Base-by-base conservation (phyloP, 352 stramenopile species). In the Pythium vanterpoolii region DNA sequence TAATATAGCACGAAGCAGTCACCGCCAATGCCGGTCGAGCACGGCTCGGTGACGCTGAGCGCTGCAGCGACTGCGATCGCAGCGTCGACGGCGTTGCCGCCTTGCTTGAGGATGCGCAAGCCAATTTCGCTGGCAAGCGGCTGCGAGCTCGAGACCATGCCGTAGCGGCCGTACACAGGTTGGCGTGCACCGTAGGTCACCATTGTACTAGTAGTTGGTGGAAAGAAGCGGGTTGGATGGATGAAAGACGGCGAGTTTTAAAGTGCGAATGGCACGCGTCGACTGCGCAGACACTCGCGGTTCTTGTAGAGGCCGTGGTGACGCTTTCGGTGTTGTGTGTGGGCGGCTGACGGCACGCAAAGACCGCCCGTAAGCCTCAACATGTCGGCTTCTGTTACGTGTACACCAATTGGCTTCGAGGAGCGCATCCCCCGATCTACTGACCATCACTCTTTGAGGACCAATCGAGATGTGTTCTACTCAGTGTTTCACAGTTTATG, bases 1-100 rank as follows among this genome's bases (percentile, higher is more conserved):
- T 95, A 99, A 73, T 91, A 98, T 28, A 99, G 86, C 64, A 96
- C 73, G 71, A 99, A 99, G 76, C 93, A 97, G 78, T 99, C 96
- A 28, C 90, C 90, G 28, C 75, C 90, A 43, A 92, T 89, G 50
- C 85, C 84, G 3, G 85, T 96, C 16, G 78, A 90, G 71, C 78
- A 86, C 8, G 78, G 83, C 50, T 93, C 80, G 42, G 80, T 88
- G 39, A 90, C 69, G 59, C 74, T 77, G 49, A 87, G 66, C 38
- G 76, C 66, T 26, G 78, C 75, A 21, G 80, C 78, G 34, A 89
- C 57, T 5, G 76, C 77, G 48, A 90, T 82, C 13, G 79, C 77
- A 0, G 96, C 94, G 72, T 99, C 96, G n/a, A 97, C 94, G 0
- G 95, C 95, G 65, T 98, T 98, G 45, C 94, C 96, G 21, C 90